Evolutionary conservation across 768 basidiomycete species (phyloP).

Genomic region (Serendipita vermifera): DNA sequence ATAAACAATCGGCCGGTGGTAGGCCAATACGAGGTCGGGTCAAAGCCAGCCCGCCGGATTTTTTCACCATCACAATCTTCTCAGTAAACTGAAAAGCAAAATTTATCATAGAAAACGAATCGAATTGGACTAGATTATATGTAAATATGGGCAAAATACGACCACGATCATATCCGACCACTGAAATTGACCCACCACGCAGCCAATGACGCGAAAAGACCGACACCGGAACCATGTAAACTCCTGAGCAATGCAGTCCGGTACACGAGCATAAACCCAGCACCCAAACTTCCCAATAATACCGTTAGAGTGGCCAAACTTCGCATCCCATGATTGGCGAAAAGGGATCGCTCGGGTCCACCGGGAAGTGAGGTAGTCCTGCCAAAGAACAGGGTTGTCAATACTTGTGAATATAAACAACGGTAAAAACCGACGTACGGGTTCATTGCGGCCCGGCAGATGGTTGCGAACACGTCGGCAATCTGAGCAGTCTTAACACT

Average conservation of each 20-base stretch:
- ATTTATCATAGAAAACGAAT: no score
- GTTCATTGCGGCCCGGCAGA: constrained; percentile 72
- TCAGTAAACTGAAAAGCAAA: no score
- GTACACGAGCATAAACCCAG: constrained; percentile 56
- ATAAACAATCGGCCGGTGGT: no score
- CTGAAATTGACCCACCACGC: constrained; percentile 4
- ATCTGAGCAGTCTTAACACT: constrained; percentile 76
- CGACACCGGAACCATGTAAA: neutral
- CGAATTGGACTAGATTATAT: no score
- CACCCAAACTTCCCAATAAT: constrained; percentile 57
- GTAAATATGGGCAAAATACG: no score
- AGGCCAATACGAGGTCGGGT: no score
- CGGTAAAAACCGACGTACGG: constrained; percentile 45
- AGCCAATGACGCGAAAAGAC: neutral
- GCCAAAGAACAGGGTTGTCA: constrained; percentile 19
- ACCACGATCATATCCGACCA: no score
- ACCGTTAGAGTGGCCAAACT: constrained; percentile 64
- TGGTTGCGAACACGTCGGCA: constrained; percentile 77
- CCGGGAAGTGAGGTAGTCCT: constrained; percentile 65
- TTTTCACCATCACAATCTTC: no score
- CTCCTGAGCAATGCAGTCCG: constrained; percentile 40
- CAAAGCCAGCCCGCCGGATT: no score
- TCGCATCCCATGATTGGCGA: constrained; percentile 51
- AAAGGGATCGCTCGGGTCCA: constrained; percentile 66
- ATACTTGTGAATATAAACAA: constrained; percentile 7